Conservation (phyloP, 2,329 filamentous ascomycete species). For the Ramularia endophylla region DNA sequence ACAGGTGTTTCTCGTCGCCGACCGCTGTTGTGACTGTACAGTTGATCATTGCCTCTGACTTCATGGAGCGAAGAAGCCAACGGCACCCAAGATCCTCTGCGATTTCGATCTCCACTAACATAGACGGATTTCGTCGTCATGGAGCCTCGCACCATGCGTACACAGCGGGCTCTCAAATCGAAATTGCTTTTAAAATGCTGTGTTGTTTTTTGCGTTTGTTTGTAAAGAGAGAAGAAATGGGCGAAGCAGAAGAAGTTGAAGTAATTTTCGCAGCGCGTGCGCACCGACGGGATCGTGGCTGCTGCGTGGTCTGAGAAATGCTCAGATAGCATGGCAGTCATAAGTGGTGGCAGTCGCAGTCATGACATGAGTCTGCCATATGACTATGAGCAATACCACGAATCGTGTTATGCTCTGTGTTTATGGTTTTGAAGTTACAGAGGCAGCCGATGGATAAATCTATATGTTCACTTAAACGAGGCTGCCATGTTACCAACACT, state of each 20-base stretch:
- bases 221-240: conserved; percentile 23
- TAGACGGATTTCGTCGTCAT: conserved; percentile 37
- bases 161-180: conserved; percentile 33
- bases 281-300: neutral
- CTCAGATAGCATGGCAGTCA: too few relatives aligned
- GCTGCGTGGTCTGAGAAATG: too few relatives aligned
- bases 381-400: too few relatives aligned
- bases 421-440: too few relatives aligned
- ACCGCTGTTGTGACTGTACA: conserved; percentile 22
- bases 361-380: too few relatives aligned
- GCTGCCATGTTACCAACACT: too few relatives aligned
- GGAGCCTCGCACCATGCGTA: conserved; percentile 30
- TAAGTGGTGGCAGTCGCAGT: too few relatives aligned
- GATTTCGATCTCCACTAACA: conserved; percentile 32
- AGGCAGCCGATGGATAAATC: too few relatives aligned
- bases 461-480: too few relatives aligned
- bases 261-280: conserved; percentile 7
- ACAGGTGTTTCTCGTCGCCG: too few relatives aligned
- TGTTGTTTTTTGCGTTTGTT: conserved; percentile 35
- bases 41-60: conserved; percentile 35
- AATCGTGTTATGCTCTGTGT: too few relatives aligned
- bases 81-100: conserved; percentile 36
- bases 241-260: conserved; percentile 2
- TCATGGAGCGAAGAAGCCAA: conserved; percentile 29
- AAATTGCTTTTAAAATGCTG: conserved; percentile 35